A percentile compares a stretch with the other conserved stretches of the same genome.
Conservation (phyloP, 495 filamentous ascomycete genomes). For the Tetracladium setigerum region DNA sequence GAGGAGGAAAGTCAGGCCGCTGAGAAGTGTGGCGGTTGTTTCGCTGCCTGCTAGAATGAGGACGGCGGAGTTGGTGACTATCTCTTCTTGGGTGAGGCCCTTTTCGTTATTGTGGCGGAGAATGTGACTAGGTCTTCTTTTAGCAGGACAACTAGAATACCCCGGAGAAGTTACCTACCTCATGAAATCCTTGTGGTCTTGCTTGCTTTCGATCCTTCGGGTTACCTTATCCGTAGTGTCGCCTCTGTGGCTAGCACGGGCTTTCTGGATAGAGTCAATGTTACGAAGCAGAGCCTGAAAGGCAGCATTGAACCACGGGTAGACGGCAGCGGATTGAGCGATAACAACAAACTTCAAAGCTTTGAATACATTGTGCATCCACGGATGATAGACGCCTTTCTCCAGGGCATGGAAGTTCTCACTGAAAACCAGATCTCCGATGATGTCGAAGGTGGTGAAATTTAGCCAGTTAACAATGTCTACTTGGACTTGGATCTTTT, state of each 20-base stretch:
- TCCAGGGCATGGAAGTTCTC: slow-evolving; percentile 43
- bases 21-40: slow-evolving; percentile 46
- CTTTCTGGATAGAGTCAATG: too few relatives aligned
- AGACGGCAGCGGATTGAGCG: not conserved
- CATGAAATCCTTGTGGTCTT: too few relatives aligned
- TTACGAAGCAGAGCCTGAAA: too few relatives aligned
- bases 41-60: slow-evolving; percentile 35
- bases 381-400: slow-evolving; percentile 33
- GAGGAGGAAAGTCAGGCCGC: slow-evolving; percentile 41
- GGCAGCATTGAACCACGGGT: too few relatives aligned
- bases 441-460: slow-evolving; percentile 51
- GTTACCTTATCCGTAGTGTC: too few relatives aligned
- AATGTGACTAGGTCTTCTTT: too few relatives aligned
- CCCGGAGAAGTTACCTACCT: too few relatives aligned
- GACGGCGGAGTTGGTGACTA: not conserved
- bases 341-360: slow-evolving; percentile 21
- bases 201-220: too few relatives aligned
- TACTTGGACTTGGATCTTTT: not conserved
- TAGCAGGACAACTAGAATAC: too few relatives aligned
- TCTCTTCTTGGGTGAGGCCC: slow-evolving; percentile 1
- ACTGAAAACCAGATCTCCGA: slow-evolving; percentile 48
- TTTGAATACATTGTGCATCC: slow-evolving; percentile 31
- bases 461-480: slow-evolving; percentile 43
- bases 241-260: too few relatives aligned
- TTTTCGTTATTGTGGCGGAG: too few relatives aligned